Evolutionary conservation across 2,329 filamentous ascomycete genomes (phyloP), one percentile per base, ranked within the genome.

Genomic region (Elsinoe ampelina): DNA sequence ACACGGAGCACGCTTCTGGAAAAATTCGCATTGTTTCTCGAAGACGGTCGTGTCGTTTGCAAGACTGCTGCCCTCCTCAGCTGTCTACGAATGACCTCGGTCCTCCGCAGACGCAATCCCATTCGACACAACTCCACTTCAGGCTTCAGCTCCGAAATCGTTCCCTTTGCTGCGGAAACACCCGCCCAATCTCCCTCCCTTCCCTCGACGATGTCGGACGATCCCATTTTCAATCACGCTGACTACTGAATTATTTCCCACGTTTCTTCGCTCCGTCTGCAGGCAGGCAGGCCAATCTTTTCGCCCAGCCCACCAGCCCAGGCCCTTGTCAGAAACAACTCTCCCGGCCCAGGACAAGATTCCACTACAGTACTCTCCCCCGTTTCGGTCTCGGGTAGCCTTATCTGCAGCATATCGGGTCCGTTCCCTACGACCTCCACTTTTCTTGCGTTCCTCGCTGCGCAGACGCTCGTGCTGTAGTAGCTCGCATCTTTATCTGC

Each of bases 161-260:
- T 13, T 43, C 15, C 38, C 38, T n/a, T 15, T 3, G 13, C 8
- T 8, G 8, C 12, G 38, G 19, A 42, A 42, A 42, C 19, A 13
- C 38, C 38, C 38, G 8, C 17, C n/a, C 39, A 42, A 15, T 11
- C n/a, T 42, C 39, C 38, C 17, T n/a, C n/a, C n/a, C n/a, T 8
- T 10, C 8, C 48, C 15, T 11, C 15, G 48, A 34, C 32, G 48
- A 52, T 52, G 7, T 30, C 17, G 39, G 48, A 34, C 32, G 48
- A 52, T 52, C 34, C 45, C 17, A 52, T 52, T 52, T 52, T 52
- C 34, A 52, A 52, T 52, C 48, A 39, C 34, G 48, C 48, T 52
- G 48, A 52, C 48, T 52, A n/a, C n/a, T n/a, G n/a, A 12, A 13
- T 45, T 20, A 19, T 19, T 19, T 41, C 38, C 38, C 13, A 41